Evolutionary conservation across 352 stramenopile species (phyloP), one percentile per base, ranked within the genome.

Genomic region (Phytophthora parvispora): DNA sequence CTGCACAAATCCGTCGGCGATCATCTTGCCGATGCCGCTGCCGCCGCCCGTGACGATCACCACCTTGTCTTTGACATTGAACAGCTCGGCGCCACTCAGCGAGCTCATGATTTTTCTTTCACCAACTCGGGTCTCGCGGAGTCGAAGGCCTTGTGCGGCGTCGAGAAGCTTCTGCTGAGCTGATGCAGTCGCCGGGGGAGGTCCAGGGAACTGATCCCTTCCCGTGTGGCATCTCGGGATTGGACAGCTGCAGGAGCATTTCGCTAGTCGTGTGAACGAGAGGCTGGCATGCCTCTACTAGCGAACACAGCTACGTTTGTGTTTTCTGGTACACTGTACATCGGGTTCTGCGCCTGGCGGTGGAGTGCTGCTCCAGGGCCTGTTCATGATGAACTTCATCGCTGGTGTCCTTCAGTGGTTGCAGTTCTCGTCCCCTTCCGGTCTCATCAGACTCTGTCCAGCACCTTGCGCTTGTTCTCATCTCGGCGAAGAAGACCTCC

Each of bases 21-120:
- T 98, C 95, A 99, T 99, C 55, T 92, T 86, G 49, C 97, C 97
- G 71, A 99, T 98, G 34, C 97, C 97, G 32, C 91, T 81, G 24
- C 89, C 94, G 49, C 96, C 96, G 52, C 97, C 97, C 24, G 95
- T 99, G 60, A 99, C 86, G 16, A 99, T 67, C 20, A 99, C 94
- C 34, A 90, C 72, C 63, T 91, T 91, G 71, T 80, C 75, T 62
- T 83, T 77, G 34, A 93, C 80, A 55, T 65, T 69, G 57, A 94
- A 94, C 31, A 94, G 80, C 18, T 87, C 65, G 20, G 64, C 71
- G 20, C 86, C 56, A 22, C 76, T 48, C 29, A 90, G 69, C 32
- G 68, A 40, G 40, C 16, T 77, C 43, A 69, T 69, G 10, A 12
- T 55, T 36, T 20, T 18, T 43, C 1, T n/a, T n/a, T n/a, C n/a